A percentile compares a stretch with the other conserved stretches of the same genome.
Conservation (phyloP, 805 yeast species). For the Sungouiella thailandica region DNA sequence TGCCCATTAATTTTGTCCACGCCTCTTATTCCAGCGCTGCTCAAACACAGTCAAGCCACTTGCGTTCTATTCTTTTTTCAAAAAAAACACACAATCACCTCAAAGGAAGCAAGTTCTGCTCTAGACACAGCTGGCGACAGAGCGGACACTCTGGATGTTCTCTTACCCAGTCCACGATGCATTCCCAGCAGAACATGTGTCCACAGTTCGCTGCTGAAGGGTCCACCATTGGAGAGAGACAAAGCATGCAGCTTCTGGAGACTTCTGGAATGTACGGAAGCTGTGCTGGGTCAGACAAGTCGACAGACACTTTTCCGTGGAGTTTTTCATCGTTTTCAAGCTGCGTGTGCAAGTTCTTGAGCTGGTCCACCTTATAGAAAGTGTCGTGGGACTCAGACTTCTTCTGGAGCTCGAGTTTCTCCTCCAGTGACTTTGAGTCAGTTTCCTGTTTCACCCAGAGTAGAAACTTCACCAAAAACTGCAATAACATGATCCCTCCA, state of each 20-base stretch:
- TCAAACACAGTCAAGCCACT: no score
- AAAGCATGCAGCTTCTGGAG: conserved; percentile 78
- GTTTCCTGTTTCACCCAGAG: not conserved
- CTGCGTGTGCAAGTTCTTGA: conserved; percentile 5
- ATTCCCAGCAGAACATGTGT: conserved; percentile 88
- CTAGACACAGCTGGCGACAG: conserved; percentile 68
- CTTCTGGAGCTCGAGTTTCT: not conserved
- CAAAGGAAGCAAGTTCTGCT: conserved; percentile 59
- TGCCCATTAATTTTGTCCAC: no score
- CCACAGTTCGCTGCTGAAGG: conserved; percentile 91
- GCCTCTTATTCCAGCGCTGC: no score
- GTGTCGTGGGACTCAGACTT: not conserved
- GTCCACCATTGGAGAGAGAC: conserved; percentile 71
- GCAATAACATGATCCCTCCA: conserved; percentile 58
- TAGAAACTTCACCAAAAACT: conserved; percentile 42
- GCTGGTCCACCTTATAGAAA: conserved; percentile 9
- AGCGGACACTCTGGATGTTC: conserved; percentile 89
- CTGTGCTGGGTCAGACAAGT: conserved; percentile 49
- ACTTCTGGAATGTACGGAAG: conserved; percentile 66
- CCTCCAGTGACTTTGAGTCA: not conserved
- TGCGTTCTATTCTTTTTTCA: no score
- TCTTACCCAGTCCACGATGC: conserved; percentile 84
- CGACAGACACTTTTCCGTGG: conserved; percentile 26
- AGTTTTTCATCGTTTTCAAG: conserved; percentile 4
- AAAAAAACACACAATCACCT: no score